These are phyloP conservation scores for Pichia sporocuriosa DNA, from an alignment of 805 yeast species.

Conservation along the genomic window DNA sequence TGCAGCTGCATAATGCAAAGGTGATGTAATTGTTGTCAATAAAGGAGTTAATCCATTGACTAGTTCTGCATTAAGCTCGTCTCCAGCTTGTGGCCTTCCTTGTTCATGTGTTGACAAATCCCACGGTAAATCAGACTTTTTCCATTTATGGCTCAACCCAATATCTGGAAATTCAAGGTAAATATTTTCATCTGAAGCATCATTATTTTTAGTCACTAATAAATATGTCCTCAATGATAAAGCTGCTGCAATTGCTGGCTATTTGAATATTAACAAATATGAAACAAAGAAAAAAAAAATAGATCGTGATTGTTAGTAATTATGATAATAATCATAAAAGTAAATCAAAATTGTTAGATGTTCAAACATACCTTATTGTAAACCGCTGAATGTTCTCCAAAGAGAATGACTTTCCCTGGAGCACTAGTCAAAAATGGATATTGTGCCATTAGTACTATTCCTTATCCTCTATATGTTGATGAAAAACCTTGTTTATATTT, in stretches of 20 bases:
- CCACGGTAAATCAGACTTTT: constrained; percentile 56
- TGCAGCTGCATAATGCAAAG: constrained; percentile 71
- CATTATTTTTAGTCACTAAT: constrained; percentile 44
- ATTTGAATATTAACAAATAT: background rate
- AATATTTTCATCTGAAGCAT: constrained; percentile 36
- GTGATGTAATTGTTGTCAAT: constrained; percentile 40
- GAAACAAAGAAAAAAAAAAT: too few relatives aligned
- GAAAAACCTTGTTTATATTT: background rate
- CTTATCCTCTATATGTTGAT: background rate
- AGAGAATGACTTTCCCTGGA: constrained; percentile 93
- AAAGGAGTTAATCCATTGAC: constrained; percentile 41
- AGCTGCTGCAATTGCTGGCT: constrained; percentile 96
- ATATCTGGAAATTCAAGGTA: constrained; percentile 82
- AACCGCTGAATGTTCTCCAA: constrained; percentile 97
- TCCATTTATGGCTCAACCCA: constrained; percentile 59
- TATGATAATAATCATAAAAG: too few relatives aligned
- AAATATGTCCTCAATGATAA: constrained; percentile 79
- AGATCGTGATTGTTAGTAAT: too few relatives aligned
- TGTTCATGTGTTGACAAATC: constrained; percentile 26
- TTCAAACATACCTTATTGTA: constrained; percentile 50
- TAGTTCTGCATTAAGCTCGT: constrained; percentile 55
- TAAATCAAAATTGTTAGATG: background rate
- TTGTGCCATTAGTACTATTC: constrained; percentile 9
- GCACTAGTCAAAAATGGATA: constrained; percentile 76
- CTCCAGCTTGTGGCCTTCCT: constrained; percentile 33